Base-by-base conservation (phyloP, 2,329 filamentous ascomycete species). In the Sclerotinia glacialis region DNA sequence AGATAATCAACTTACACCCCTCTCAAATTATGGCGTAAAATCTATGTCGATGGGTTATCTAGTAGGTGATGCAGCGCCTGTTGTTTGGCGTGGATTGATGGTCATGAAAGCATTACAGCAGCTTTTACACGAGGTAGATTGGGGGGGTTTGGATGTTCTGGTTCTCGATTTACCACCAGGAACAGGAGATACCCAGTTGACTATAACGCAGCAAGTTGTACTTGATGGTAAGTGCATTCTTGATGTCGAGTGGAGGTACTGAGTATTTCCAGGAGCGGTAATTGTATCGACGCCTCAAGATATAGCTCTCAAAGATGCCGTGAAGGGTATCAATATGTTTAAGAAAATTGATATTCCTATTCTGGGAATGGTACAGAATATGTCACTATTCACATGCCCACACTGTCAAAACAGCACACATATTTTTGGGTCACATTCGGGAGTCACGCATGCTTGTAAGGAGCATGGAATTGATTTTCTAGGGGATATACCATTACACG, bases 11-110 rank as follows among this genome's bases (percentile, higher is more conserved):
- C 84, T 99, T 4, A 75, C 98, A 1, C 95, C 95, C 0, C 80
- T 99, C 31, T 93, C 91, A 28, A 97, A 96, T 76, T 98, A 98
- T 80, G 95, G 95, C 50, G 85, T 99, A 66, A 96, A 96, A 79
- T 96, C 93, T 65, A 99, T 99, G 95, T 97, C 93, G 0, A 98
- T 99, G 91, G 95, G 95, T 60, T 98, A 97, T 71, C 84, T 99
- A 0, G 87, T 97, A 1, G 86, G 86, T 26, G 89, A 92, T 71
- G 84, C 87, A 14, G 90, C 91, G 6, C 92, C 93, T 0, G 90
- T 99, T 21, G 93, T 95, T 42, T 99, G 95, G 95, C 87, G 95
- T 62, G 95, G 95, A 0, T 85, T 97, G 2, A 97, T 99, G 93
- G 91, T 98, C 18, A 96, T 96, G 84, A 99, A 98, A 76, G 95